Conservation (phyloP, 1,139 yeast genomes). For the Pneumocystis murina region DNA sequence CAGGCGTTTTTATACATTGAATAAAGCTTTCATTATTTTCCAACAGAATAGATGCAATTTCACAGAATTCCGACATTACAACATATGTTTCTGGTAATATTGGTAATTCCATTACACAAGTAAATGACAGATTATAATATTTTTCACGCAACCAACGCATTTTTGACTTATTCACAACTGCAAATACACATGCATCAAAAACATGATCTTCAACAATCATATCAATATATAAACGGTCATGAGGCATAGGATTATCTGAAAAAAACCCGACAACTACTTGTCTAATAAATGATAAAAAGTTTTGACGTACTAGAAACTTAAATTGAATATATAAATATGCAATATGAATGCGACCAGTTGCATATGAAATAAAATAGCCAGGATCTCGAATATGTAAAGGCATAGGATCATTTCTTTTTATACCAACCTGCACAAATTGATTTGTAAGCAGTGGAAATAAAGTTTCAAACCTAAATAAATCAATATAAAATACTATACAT, state of each 20-base stretch:
- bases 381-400: neutral
- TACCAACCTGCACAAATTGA: neutral
- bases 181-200: neutral
- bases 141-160: neutral
- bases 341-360: neutral
- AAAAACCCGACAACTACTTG: neutral
- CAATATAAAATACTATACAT: neutral
- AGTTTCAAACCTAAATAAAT: neutral
- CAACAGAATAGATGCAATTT: neutral
- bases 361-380: neutral
- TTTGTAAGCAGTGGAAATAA: neutral
- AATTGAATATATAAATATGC: neutral
- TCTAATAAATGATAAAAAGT: neutral
- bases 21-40: neutral
- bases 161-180: neutral
- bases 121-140: neutral
- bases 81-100: neutral
- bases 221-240: neutral
- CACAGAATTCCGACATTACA: neutral
- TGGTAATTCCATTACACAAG: neutral
- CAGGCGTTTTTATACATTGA: neutral
- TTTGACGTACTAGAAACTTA: neutral
- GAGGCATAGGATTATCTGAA: neutral
- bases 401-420: neutral
- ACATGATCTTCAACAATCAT: neutral